Evolutionary conservation across 2,329 filamentous ascomycete species (phyloP).

Genomic region (Myriangium duriaei): DNA sequence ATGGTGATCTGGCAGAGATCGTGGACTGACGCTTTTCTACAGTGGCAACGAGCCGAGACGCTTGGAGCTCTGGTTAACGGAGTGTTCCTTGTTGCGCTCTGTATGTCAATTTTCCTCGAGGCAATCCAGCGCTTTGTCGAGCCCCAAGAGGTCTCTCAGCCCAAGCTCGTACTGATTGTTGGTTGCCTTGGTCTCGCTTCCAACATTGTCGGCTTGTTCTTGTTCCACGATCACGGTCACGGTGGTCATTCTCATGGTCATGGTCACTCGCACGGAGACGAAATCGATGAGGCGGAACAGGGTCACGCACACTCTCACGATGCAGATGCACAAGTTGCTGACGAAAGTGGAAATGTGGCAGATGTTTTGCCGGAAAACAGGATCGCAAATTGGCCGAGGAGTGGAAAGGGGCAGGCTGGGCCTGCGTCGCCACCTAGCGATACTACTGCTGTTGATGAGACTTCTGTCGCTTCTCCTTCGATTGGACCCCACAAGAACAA

Average conservation of each 20-base stretch:
- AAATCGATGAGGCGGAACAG: constrained; percentile 35
- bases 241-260: constrained; percentile 43
- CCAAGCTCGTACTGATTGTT: constrained; percentile 77
- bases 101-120: constrained; percentile 91
- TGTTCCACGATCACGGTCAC: constrained; percentile 90
- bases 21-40: constrained; percentile 15
- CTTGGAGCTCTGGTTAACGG: constrained; percentile 93
- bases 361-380: constrained; percentile 53
- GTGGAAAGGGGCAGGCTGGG: constrained; percentile 11
- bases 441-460: constrained; percentile 18
- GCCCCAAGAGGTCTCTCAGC: constrained; percentile 74
- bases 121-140: constrained; percentile 86
- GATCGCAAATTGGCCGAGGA: constrained; percentile 38
- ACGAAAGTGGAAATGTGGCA: constrained; percentile 46
- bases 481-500: constrained; percentile 33
- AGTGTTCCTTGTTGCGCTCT: constrained; percentile 92
- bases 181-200: constrained; percentile 75
- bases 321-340: constrained; percentile 33
- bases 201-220: constrained; percentile 76
- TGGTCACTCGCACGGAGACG: constrained; percentile 25
- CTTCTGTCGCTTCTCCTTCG: constrained; percentile 7
- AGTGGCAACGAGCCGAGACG: constrained; percentile 97
- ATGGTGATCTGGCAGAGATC: not conserved
- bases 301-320: constrained; percentile 40
- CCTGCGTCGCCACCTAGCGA: constrained; percentile 17